These are phyloP conservation scores for Chlorella sp. DNA, from an alignment of 139 green algal species.

Conservation along the genomic window DNA sequence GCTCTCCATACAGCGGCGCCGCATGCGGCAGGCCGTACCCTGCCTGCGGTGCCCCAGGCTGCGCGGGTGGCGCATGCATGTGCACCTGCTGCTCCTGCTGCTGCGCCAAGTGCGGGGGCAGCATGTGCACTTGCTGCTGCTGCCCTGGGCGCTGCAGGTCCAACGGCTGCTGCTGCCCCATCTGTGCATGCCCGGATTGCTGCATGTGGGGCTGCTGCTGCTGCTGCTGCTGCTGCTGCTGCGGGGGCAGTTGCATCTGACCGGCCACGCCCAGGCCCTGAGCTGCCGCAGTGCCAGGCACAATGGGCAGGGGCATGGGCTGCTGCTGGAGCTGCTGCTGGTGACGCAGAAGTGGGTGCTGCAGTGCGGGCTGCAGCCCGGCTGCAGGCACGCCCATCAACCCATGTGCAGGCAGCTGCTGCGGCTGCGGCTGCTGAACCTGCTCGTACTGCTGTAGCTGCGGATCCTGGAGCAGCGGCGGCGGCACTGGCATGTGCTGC, in stretches of 20 bases:
- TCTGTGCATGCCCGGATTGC: not conserved
- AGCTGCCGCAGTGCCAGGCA: not conserved
- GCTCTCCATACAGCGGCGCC: too few species aligned
- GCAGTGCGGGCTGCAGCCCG: not conserved
- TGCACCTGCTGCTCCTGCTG: conserved; percentile 37
- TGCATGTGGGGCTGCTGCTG: conserved; percentile 29
- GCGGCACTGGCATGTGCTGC: conserved; percentile 5
- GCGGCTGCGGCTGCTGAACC: not conserved
- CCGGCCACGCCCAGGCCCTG: not conserved
- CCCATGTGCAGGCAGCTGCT: not conserved
- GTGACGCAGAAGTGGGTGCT: not conserved
- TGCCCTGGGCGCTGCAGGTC: not conserved
- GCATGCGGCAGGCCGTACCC: not conserved
- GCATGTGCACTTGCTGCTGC: too few species aligned
- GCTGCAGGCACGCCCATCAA: not conserved
- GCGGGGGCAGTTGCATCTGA: not conserved
- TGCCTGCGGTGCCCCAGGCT: not conserved
- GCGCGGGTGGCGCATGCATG: not conserved
- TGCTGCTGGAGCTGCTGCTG: conserved; percentile 9
- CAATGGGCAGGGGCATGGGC: not conserved
- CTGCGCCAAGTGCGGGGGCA: not conserved
- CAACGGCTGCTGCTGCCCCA: not conserved
- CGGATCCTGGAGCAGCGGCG: conserved; percentile 31
- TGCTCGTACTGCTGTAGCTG: not conserved
- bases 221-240: not conserved